Base-by-base conservation (phyloP, 371 early-diverging fungal genomes). In the Cokeromyces recurvatus region DNA sequence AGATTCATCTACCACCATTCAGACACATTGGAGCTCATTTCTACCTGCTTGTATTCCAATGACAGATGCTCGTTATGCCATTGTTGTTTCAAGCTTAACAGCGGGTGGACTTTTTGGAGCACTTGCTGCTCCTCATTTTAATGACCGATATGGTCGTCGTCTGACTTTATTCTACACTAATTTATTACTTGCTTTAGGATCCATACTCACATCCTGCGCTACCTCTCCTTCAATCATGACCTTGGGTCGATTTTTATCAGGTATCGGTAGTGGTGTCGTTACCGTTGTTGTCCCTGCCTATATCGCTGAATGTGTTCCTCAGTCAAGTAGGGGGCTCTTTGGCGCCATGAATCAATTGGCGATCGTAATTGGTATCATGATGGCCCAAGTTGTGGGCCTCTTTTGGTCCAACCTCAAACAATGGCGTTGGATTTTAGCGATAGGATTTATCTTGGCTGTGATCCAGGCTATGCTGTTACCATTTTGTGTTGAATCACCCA, bases 211-310 rank as follows among this genome's bases (percentile, higher is more conserved):
- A 71, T 76, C 81, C 9, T 48, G 85, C 19, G 80, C 87, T 11
- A 48, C 59, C 21, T 66, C 63, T 9, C 61, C 77, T 8, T 38
- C 42, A 25, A 47, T 60, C 23, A 70, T 97, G 58, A 63, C 81
- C 23, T 19, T 75, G 10, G 97, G 94, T 2, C 78, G 99, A 20
- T 79, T 94, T 54, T 21, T 95, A 14, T 74, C 81, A 38, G 99
- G 99, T 8, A 24, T 96, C 20, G 96, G 87, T 4, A 77, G 81
- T 29, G 98, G 97, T 3, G 69, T 82, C 4, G 82, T 85, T 2
- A 85, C 91, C 4, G 92, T 89, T 21, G 82, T 89, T 20, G 87
- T 91, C 0, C 95, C 97, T 8, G 68, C 85, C 36, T 97, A 95
- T 57, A 67, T 97, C 32, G 74, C 86, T 8, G 92, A 94, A 55